These are phyloP conservation scores for Colletotrichum sublineola DNA, from an alignment of 2,329 filamentous ascomycete genomes.

Conservation along the genomic window DNA sequence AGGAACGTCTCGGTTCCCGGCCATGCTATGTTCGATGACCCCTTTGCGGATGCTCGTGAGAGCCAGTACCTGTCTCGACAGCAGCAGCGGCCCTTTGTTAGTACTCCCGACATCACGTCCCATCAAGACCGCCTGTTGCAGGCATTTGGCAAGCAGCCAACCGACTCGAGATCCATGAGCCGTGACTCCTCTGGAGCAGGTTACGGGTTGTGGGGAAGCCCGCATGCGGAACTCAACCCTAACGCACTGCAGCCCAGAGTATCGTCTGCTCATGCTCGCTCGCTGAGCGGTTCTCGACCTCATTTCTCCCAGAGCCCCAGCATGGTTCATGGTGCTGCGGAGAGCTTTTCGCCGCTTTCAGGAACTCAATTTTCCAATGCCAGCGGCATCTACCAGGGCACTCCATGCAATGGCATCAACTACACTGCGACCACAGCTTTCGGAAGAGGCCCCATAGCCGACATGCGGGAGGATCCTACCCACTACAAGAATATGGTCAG, in stretches of 20 bases:
- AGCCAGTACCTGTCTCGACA: constrained; percentile 17
- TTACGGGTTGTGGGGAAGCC: constrained; percentile 27
- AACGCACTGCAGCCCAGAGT: constrained; percentile 30
- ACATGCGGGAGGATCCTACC: constrained; percentile 40
- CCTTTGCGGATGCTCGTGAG: constrained; percentile 44
- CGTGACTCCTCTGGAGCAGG: constrained; percentile 35
- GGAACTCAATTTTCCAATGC: constrained; percentile 60
- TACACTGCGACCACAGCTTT: constrained; percentile 40
- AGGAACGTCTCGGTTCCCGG: constrained; percentile 18
- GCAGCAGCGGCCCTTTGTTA: constrained; percentile 24
- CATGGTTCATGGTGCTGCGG: constrained; percentile 42
- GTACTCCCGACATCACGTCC: constrained; percentile 38
- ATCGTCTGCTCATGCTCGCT: constrained; percentile 27
- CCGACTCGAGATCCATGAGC: constrained; percentile 36
- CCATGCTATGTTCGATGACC: constrained; percentile 48
- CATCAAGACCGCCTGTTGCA: constrained; percentile 54
- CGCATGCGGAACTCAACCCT: constrained; percentile 25
- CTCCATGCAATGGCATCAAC: constrained; percentile 51
- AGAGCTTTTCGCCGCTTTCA: constrained; percentile 46
- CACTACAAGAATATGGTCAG: constrained; percentile 43
- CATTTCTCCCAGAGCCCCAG: constrained; percentile 38
- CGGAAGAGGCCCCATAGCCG: constrained; percentile 32
- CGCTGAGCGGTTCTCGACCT: constrained; percentile 41
- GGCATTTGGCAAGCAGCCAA: constrained; percentile 47
- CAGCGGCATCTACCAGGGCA: constrained; percentile 65